phyloP scores from a whole-genome alignment of 169 alveolate genomes.

The Plasmodium knowlesi region DNA sequence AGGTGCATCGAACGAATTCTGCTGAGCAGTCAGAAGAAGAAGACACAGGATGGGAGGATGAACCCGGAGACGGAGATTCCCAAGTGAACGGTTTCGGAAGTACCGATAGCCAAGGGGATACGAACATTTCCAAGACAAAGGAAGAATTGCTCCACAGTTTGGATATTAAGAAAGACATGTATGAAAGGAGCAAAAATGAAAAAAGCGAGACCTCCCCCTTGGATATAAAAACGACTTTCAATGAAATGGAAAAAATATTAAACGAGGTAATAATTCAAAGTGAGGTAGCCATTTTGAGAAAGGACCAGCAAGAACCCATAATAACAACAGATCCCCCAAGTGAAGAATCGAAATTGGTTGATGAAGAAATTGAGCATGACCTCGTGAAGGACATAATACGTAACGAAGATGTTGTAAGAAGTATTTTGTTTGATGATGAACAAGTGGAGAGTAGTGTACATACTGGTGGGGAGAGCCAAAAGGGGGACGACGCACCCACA shows the following conservation, averaged over 20 bases:
- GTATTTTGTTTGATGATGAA: constrained; percentile 4
- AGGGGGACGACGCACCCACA: not conserved
- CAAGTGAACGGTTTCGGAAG: not conserved
- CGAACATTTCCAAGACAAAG: not conserved
- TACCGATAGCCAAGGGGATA: not conserved
- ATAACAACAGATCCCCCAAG: not conserved
- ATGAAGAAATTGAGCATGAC: not conserved
- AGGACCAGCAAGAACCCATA: not conserved
- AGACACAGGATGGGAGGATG: not conserved
- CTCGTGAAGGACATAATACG: not conserved
- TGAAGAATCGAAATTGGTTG: not conserved
- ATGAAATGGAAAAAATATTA: constrained; percentile 26
- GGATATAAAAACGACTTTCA: not conserved
- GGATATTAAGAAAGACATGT: not conserved
- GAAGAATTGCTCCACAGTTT: constrained; percentile 15
- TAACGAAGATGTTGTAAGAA: not conserved
- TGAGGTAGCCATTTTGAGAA: constrained; percentile 1
- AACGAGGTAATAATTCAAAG: constrained; percentile 24
- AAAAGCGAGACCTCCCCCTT: not conserved
- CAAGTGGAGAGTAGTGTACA: not conserved
- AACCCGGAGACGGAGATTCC: not conserved
- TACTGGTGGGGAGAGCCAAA: not conserved
- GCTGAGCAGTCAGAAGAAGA: not conserved
- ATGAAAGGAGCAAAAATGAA: not conserved
- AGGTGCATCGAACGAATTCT: not conserved